Conservation (phyloP, 2,329 filamentous ascomycete species). For the Beauveria varroae region DNA sequence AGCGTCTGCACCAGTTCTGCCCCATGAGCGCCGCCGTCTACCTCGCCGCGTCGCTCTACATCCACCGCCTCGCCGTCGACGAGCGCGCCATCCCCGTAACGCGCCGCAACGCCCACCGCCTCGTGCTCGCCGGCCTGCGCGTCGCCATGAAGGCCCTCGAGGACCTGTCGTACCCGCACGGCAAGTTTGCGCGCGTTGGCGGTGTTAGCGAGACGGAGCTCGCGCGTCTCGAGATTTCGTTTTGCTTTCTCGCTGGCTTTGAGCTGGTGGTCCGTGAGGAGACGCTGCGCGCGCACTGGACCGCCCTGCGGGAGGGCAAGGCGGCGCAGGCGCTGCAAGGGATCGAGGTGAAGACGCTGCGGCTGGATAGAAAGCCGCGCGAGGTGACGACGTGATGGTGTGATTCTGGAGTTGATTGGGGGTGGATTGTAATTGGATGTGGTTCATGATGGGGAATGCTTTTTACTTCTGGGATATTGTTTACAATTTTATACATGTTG, state of each 20-base stretch:
- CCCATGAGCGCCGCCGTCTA: conserved; percentile 93
- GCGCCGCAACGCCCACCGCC: conserved; percentile 73
- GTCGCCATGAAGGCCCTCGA: conserved; percentile 95
- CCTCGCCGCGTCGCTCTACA: conserved; percentile 80
- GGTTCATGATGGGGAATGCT: not conserved
- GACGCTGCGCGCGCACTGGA: conserved; percentile 26
- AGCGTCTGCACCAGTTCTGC: conserved; percentile 82
- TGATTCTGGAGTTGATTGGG: not conserved
- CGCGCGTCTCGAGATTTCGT: conserved; percentile 78
- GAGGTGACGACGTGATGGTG: not conserved
- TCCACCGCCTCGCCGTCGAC: conserved; percentile 70
- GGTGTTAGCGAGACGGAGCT: conserved; percentile 79
- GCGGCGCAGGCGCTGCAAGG: conserved; percentile 9
- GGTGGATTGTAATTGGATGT: not conserved
- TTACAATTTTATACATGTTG: not conserved
- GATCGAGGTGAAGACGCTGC: conserved; percentile 7
- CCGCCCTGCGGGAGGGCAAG: conserved; percentile 23
- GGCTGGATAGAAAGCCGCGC: conserved; percentile 9
- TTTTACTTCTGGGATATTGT: not conserved
- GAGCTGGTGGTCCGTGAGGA: conserved; percentile 54
- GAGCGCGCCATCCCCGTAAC: conserved; percentile 77
- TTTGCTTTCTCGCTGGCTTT: conserved; percentile 81
- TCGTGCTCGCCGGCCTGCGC: conserved; percentile 74
- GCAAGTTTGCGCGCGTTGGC: conserved; percentile 76
- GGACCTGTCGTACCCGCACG: conserved; percentile 80